These are phyloP conservation scores for Oxalis stricta DNA, from an alignment of 441 rosid species.

Conservation along the genomic window DNA sequence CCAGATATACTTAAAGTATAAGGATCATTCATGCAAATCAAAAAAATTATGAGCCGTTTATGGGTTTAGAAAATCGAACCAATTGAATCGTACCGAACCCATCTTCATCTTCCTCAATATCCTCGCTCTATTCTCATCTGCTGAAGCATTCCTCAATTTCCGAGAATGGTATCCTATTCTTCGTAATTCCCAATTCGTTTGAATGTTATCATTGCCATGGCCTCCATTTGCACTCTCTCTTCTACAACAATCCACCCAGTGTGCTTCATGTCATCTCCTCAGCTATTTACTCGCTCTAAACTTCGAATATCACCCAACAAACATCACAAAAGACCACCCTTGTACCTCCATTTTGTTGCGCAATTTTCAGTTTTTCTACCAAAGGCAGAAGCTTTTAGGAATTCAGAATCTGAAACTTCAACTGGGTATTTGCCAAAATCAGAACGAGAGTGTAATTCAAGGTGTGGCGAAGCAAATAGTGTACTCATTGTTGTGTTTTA, in stretches of 20 bases:
- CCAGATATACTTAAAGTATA: too few relatives aligned
- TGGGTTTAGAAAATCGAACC: too few relatives aligned
- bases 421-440: slow-evolving; percentile 12
- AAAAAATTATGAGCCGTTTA: too few relatives aligned
- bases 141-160: too few relatives aligned
- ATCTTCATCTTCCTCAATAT: too few relatives aligned
- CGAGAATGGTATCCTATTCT: too few relatives aligned
- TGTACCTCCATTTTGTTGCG: slow-evolving; percentile 13
- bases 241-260: slow-evolving; percentile 13
- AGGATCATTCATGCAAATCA: too few relatives aligned
- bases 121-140: too few relatives aligned
- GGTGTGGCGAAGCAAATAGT: slow-evolving; percentile 33
- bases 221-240: slow-evolving; percentile 29
- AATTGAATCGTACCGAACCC: too few relatives aligned
- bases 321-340: neutral
- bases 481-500: slow-evolving; percentile 46
- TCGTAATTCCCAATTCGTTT: too few relatives aligned
- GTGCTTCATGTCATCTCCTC: slow-evolving; percentile 11
- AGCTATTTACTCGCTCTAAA: slow-evolving; percentile 20
- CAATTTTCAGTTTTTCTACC: slow-evolving; percentile 13
- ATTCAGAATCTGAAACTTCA: slow-evolving; percentile 11
- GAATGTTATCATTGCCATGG: slow-evolving; percentile 23
- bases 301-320: slow-evolving; percentile 10
- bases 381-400: slow-evolving; percentile 10
- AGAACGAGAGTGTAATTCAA: slow-evolving; percentile 17